These are phyloP conservation scores for Wickerhamiella pararugosa DNA, from an alignment of 1,139 yeast genomes.

Conservation along the genomic window DNA sequence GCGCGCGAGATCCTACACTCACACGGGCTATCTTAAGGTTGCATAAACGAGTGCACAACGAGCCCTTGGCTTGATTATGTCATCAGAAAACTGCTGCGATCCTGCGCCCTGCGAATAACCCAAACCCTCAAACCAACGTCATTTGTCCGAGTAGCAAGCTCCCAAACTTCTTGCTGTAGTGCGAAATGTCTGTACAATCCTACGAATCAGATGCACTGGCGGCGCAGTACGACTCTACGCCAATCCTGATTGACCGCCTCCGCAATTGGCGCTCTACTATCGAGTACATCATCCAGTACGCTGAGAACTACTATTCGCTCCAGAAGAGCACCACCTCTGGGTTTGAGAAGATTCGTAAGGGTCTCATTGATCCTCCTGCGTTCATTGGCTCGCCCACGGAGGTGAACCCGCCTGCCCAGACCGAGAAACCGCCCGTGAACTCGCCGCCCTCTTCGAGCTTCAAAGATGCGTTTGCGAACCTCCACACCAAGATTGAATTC, in stretches of 20 bases:
- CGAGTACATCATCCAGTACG: slow-evolving; percentile 20
- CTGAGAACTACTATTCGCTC: slow-evolving; percentile 18
- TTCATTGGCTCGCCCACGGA: slow-evolving; percentile 16
- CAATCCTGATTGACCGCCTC: slow-evolving; percentile 22
- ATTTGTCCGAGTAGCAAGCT: too few species aligned
- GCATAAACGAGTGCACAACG: too few species aligned
- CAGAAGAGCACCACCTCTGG: slow-evolving; percentile 21
- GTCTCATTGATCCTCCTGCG: slow-evolving; percentile 22
- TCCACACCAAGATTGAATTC: slow-evolving; percentile 23
- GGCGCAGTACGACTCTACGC: slow-evolving; percentile 24
- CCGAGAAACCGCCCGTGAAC: neutral
- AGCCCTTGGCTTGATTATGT: too few species aligned
- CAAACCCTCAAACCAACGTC: too few species aligned
- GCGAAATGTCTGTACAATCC: slow-evolving; percentile 12
- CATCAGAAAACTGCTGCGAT: too few species aligned
- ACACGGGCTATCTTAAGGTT: too few species aligned
- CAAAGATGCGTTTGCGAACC: slow-evolving; percentile 23
- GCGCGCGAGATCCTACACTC: too few species aligned
- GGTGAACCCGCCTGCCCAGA: neutral
- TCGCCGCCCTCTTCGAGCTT: slow-evolving; percentile 12
- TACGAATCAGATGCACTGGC: slow-evolving; percentile 15
- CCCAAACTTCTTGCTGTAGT: too few species aligned
- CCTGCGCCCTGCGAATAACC: too few species aligned
- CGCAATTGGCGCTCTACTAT: slow-evolving; percentile 27
- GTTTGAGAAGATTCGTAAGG: slow-evolving; percentile 24